Base-by-base conservation (phyloP, 2,329 filamentous ascomycete species). In the Hypoxylon sp. region DNA sequence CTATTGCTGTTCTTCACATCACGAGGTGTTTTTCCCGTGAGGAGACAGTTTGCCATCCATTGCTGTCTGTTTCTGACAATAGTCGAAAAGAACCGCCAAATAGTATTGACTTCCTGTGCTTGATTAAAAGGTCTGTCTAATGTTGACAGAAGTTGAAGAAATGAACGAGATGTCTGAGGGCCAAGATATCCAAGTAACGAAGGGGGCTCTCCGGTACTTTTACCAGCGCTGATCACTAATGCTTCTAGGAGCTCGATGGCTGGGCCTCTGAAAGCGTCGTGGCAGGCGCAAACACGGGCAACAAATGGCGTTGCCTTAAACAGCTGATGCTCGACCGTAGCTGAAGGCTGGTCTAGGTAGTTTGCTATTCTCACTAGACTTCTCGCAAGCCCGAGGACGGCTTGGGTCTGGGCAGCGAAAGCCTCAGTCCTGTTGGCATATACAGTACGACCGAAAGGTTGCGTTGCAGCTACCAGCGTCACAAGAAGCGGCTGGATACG, bases 161-260 rank as follows among this genome's bases (percentile, higher is more conserved):
- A 97, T 41, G 92, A 91, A 73, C 93, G 93, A 10, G 94, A 93
- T 7, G 93, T 90, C 60, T 93, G 89, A 9, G 93, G 87, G 1
- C 94, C 94, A 5, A 99, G 84, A 76, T 97, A 93, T 32, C 94
- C 94, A 21, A 99, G 87, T n/a, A 99, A 85, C 5, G 95, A 98
- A n/a, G 93, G 93, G 0, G 94, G 93, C 72, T 98, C 94, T n/a
- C 85, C 85, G 30, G 86, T 81, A 14, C 85, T 82, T 67, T 88
- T 88, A 23, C 90, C 88, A 23, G 91, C 90, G 70, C 87, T 90
- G 46, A 90, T 84, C 28, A 97, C 89, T 17, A 97, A 81, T 10
- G 90, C 87, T 67, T 94, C 90, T 6, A 97, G 82, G 1, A 98
- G 82, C 25, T 86, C 84, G 32, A 94, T 85, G 1, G 91, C 87